Evolutionary conservation across 495 filamentous ascomycete genomes (phyloP).

Genomic region (Penicillium pulvis): DNA sequence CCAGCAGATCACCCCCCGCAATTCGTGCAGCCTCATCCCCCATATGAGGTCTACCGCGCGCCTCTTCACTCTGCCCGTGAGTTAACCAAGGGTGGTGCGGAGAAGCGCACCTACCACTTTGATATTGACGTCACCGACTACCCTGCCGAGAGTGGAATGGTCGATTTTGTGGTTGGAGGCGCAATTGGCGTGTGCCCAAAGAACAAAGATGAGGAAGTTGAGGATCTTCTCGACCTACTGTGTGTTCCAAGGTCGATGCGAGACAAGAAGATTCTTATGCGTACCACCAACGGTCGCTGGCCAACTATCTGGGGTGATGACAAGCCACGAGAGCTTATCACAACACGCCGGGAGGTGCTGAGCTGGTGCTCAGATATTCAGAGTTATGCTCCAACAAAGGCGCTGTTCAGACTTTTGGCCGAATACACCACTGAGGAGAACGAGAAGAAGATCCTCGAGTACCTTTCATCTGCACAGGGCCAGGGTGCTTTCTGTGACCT

Average conservation of each 20-base stretch:
- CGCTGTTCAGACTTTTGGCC: slow-evolving; percentile 79
- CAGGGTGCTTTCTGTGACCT: slow-evolving; percentile 95
- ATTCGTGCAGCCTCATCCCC: slow-evolving; percentile 94
- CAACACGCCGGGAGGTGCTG: slow-evolving; percentile 85
- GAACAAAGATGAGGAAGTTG: slow-evolving; percentile 75
- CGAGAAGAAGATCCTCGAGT: slow-evolving; percentile 85
- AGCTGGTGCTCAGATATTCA: slow-evolving; percentile 96
- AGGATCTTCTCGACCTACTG: slow-evolving; percentile 80
- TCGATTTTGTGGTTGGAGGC: slow-evolving; percentile 96
- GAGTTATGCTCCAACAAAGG: slow-evolving; percentile 87
- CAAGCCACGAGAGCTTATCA: slow-evolving; percentile 74
- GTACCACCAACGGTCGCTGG: slow-evolving; percentile 83
- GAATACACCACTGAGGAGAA: slow-evolving; percentile 78
- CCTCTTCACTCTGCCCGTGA: slow-evolving; percentile 80
- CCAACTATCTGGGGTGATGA: slow-evolving; percentile 99
- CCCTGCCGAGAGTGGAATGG: slow-evolving; percentile 73
- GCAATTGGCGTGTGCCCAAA: slow-evolving; percentile 91
- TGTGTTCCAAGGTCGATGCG: slow-evolving; percentile 74
- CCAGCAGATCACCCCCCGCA: slow-evolving; percentile 68
- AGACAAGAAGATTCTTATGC: slow-evolving; percentile 75
- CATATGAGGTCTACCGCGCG: slow-evolving; percentile 86
- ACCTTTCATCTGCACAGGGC: slow-evolving; percentile 84
- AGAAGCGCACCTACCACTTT: slow-evolving; percentile 96
- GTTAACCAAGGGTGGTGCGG: slow-evolving; percentile 85
- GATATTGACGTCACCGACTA: slow-evolving; percentile 97